Evolutionary conservation across 768 basidiomycete species (phyloP), one percentile per base, ranked within the genome.

Genomic region (Amanita pseudoporphyria): DNA sequence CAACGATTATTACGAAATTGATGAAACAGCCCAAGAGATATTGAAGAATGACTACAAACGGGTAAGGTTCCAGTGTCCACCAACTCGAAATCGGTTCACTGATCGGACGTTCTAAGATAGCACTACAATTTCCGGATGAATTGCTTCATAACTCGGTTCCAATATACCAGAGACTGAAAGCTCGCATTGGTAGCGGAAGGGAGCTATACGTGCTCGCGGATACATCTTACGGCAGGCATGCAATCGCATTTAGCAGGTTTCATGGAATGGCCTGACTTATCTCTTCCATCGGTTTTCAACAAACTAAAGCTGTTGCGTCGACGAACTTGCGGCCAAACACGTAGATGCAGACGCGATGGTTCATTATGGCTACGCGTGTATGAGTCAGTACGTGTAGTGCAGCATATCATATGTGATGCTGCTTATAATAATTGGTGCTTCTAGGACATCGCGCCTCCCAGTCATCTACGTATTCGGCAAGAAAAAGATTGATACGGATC

Each of bases 361-460:
- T 2, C 95, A 99, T 60, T 97, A 96, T 59, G 95, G 95, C 1
- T 88, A 96, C 69, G 93, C 95, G 0, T 99, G 96, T 63, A 78
- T 97, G 71, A 91, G 87, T 62, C 79, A 83, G 92, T 95, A 57
- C 55, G 90, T 43, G 14, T 72, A 30, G 9, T 21, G 35, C 5
- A 26, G 24, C 22, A 28, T 18, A 9, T 19, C 18, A 30, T n/a
- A n/a, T 10, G 5, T 49, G 14, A 39, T 28, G 5, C 12, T 6
- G 18, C 22, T 24, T 37, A 38, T 56, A 40, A 36, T 16, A 36
- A 39, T 40, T 13, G 51, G 38, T 42, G 31, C 30, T 40, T 10
- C 6, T 51, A 96, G 94, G 55, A 87, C 88, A 9, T 88, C 87
- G 19, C 79, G 92, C 13, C 65, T 97, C 0, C 92, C 94, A 0